These are phyloP conservation scores for Pseudopediastrum boryanum DNA, from an alignment of 139 green algal species.

Conservation along the genomic window DNA sequence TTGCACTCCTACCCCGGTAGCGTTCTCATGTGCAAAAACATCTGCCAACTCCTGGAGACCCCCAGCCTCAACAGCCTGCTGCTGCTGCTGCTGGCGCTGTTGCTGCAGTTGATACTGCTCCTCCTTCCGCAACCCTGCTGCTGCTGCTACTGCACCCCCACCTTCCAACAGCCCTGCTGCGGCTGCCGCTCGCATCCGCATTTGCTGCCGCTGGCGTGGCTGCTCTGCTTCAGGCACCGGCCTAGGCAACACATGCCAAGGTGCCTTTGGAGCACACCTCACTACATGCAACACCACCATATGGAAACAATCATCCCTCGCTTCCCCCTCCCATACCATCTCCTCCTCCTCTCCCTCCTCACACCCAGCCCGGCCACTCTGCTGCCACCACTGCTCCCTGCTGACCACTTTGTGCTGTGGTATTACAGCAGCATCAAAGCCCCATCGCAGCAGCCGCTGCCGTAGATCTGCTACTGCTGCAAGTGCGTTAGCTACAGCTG, in stretches of 20 bases:
- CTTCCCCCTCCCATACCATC: not conserved
- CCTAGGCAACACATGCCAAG: slow-evolving; percentile 25
- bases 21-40: not conserved
- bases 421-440: slow-evolving; percentile 19
- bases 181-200: not conserved
- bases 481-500: slow-evolving; percentile 10
- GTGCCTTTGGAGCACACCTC: slow-evolving; percentile 18
- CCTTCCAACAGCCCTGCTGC: not conserved
- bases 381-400: not conserved
- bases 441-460: slow-evolving; percentile 8
- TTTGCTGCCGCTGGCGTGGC: not conserved
- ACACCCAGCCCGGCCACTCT: not conserved
- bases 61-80: not conserved
- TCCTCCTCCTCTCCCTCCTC: not conserved
- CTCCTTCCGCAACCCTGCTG: no score
- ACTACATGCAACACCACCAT: slow-evolving; percentile 30
- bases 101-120: not conserved
- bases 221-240: not conserved
- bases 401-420: slow-evolving; percentile 13
- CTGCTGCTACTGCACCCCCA: not conserved
- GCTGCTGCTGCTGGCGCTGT: not conserved
- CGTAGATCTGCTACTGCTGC: not conserved
- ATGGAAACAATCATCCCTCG: not conserved
- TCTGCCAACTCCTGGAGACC: not conserved
- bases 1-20: not conserved